These are phyloP conservation scores for Colletotrichum aenigma DNA, from an alignment of 2,329 filamentous ascomycete genomes.

Conservation along the genomic window DNA sequence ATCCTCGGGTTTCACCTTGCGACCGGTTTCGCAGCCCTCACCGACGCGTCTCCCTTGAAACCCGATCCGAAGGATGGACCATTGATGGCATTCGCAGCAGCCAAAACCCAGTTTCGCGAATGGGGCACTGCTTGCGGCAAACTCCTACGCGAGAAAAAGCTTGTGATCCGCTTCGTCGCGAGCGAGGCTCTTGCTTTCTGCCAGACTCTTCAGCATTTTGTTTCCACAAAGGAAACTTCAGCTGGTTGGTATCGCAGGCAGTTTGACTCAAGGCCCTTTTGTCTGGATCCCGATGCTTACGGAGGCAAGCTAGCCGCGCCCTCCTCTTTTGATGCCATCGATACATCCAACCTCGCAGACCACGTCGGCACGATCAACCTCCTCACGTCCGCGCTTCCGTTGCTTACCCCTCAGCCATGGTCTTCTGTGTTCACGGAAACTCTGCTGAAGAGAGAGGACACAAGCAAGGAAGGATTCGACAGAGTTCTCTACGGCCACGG, in stretches of 20 bases:
- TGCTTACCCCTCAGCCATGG: conserved; percentile 47
- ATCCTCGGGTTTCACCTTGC: conserved; percentile 63
- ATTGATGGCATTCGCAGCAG: conserved; percentile 34
- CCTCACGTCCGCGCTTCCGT: conserved; percentile 45
- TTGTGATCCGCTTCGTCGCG: conserved; percentile 47
- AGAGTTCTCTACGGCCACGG: conserved; percentile 51
- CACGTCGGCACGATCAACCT: conserved; percentile 42
- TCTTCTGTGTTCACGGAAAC: conserved; percentile 49
- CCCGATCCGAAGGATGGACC: conserved; percentile 19
- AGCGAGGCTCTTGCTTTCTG: conserved; percentile 57
- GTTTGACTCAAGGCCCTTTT: conserved; percentile 40
- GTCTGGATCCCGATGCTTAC: conserved; percentile 48
- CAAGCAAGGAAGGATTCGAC: conserved; percentile 36
- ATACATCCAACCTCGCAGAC: conserved; percentile 52
- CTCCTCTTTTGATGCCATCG: conserved; percentile 57
- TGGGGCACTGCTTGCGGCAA: conserved; percentile 42
- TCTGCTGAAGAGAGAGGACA: conserved; percentile 22
- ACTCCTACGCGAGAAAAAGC: conserved; percentile 34
- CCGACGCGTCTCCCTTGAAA: conserved; percentile 42
- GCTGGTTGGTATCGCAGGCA: conserved; percentile 47
- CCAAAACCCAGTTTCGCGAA: conserved; percentile 47
- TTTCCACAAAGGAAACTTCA: conserved; percentile 28
- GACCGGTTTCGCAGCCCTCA: conserved; percentile 43
- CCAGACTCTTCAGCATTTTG: conserved; percentile 52
- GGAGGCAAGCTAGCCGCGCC: conserved; percentile 36